Percentiles rank a stretch among this genome's conserved stretches.
Evolutionary conservation across 352 stramenopile species (phyloP).

Genomic region (Phytophthora fragariaefolia): DNA sequence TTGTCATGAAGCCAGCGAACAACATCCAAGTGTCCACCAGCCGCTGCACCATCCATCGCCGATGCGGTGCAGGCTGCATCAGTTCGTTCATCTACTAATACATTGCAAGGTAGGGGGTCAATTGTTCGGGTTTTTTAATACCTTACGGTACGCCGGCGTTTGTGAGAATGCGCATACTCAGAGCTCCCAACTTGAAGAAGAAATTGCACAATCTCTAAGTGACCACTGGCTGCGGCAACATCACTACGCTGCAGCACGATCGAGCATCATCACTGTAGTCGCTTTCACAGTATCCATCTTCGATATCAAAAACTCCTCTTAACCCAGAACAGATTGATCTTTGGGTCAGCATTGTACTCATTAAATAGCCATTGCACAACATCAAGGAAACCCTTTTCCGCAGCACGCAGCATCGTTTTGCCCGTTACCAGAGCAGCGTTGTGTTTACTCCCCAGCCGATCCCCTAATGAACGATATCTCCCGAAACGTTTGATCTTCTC

Average conservation of each 20-base stretch:
- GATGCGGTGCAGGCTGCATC: neutral
- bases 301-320: neutral
- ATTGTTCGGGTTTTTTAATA: neutral
- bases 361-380: conserved; percentile 25
- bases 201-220: conserved; percentile 23
- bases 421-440: conserved; percentile 5
- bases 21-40: conserved; percentile 17
- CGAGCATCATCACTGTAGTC: neutral
- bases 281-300: neutral
- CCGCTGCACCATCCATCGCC: conserved; percentile 19
- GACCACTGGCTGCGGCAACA: conserved; percentile 18
- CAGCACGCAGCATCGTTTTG: conserved; percentile 21
- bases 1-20: conserved; percentile 19
- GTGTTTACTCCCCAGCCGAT: neutral
- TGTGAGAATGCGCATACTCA: neutral
- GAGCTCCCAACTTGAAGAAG: conserved; percentile 15
- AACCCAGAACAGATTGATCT: conserved; percentile 19
- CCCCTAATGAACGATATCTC: neutral
- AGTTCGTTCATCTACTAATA: neutral
- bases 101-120: no score
- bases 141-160: neutral
- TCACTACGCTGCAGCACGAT: conserved; percentile 12
- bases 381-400: conserved; percentile 21
- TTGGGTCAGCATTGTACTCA: conserved; percentile 6
- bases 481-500: neutral